A percentile compares a stretch with the other conserved stretches of the same genome.
These are phyloP conservation scores for Hymenoscyphus occultus DNA, from an alignment of 2,329 filamentous ascomycete species.

Conservation along the genomic window DNA sequence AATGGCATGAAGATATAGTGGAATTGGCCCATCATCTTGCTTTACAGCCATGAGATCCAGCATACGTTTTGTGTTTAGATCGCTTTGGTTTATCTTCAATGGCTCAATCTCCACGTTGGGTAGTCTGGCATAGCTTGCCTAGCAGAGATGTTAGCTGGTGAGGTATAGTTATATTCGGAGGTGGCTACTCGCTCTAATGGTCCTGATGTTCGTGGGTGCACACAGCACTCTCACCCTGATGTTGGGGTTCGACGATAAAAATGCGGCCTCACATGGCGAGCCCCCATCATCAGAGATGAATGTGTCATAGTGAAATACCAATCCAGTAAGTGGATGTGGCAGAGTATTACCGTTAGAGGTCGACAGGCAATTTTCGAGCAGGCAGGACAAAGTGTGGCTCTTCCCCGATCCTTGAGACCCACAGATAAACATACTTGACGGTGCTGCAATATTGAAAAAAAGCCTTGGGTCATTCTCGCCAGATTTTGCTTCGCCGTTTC, in stretches of 20 bases:
- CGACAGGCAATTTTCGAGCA: conserved; percentile 50
- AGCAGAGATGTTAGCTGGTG: not conserved
- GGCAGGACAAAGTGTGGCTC: conserved; percentile 55
- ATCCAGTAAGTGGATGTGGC: conserved; percentile 46
- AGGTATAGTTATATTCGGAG: no score
- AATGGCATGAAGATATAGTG: conserved; percentile 51
- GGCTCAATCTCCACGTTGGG: conserved; percentile 43
- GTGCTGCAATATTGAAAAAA: conserved; percentile 52
- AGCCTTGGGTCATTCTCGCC: conserved; percentile 34
- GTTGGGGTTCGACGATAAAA: conserved; percentile 44
- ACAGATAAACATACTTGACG: conserved; percentile 60
- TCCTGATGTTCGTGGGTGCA: conserved; percentile 45
- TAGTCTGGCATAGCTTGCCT: conserved; percentile 40
- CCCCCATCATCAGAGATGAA: conserved; percentile 40
- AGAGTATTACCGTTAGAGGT: conserved; percentile 41
- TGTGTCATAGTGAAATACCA: conserved; percentile 56
- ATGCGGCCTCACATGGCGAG: conserved; percentile 52
- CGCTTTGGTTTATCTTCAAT: conserved; percentile 45
- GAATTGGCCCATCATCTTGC: conserved; percentile 38
- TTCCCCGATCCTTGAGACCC: conserved; percentile 62
- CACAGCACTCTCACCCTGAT: conserved; percentile 51
- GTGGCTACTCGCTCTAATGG: conserved; percentile 37
- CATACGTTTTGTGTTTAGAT: conserved; percentile 53
- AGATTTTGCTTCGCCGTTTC: not conserved
- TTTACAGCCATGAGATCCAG: conserved; percentile 53